A percentile compares a stretch with the other conserved stretches of the same genome.
These are phyloP conservation scores for Diplocarpon rosae DNA, from an alignment of 2,329 filamentous ascomycete genomes.

Conservation along the genomic window DNA sequence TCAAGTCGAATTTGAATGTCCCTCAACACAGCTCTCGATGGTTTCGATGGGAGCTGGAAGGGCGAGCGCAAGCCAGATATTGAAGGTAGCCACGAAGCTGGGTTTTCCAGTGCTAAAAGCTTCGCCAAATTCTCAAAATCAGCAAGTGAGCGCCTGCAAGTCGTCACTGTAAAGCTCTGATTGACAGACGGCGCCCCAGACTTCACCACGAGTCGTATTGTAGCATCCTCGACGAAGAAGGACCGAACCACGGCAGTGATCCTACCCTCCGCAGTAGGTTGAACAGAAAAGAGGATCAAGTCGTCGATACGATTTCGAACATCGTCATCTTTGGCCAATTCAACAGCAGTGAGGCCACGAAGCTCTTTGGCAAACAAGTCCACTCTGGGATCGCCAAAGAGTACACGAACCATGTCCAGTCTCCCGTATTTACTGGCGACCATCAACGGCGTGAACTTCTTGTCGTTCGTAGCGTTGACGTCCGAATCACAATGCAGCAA, in stretches of 20 bases:
- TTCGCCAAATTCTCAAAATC: conserved; percentile 88
- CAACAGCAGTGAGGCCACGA: conserved; percentile 83
- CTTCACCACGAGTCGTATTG: conserved; percentile 84
- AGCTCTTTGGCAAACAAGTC: conserved; percentile 76
- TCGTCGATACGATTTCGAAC: conserved; percentile 95
- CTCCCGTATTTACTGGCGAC: conserved; percentile 96
- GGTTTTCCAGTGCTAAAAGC: conserved; percentile 78
- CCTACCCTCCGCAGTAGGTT: conserved; percentile 61
- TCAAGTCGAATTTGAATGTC: conserved; percentile 83
- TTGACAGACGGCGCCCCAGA: conserved; percentile 77
- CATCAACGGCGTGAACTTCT: conserved; percentile 91
- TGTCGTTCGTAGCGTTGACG: conserved; percentile 91
- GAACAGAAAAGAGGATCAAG: conserved; percentile 69
- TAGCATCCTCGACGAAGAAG: conserved; percentile 95
- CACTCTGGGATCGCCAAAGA: conserved; percentile 81
- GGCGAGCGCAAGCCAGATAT: conserved; percentile 71
- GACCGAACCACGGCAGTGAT: conserved; percentile 89
- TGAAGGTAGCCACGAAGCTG: conserved; percentile 86
- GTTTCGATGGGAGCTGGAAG: conserved; percentile 87
- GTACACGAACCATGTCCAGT: conserved; percentile 78
- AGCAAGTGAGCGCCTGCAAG: conserved; percentile 72
- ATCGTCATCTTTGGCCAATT: conserved; percentile 95
- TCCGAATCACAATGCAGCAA: conserved; percentile 84
- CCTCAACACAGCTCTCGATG: conserved; percentile 74
- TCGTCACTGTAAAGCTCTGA: conserved; percentile 85